Conservation (phyloP, 495 filamentous ascomycete genomes). For the Xylaria intraflava region DNA sequence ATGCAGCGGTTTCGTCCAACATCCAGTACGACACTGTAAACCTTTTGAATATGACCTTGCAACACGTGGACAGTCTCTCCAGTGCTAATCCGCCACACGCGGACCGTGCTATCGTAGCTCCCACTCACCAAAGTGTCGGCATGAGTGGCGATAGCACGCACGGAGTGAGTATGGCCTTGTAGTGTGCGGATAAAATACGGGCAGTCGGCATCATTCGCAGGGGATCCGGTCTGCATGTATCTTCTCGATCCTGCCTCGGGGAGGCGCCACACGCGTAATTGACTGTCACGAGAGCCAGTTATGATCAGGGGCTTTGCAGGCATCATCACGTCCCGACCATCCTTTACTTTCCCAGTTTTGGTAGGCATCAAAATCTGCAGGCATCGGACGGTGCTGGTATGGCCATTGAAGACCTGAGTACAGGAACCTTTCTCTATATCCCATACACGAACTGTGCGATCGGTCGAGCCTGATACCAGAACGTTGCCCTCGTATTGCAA, state of each 20-base stretch:
- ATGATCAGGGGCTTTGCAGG: slow-evolving; percentile 92
- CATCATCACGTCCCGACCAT: slow-evolving; percentile 79
- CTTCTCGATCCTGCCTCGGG: slow-evolving; percentile 68
- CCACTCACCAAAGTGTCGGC: slow-evolving; percentile 97
- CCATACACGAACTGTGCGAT: slow-evolving; percentile 94
- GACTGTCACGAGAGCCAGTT: slow-evolving; percentile 93
- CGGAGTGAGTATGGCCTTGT: slow-evolving; percentile 83
- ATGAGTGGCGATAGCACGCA: slow-evolving; percentile 95
- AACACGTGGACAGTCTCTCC: slow-evolving; percentile 86
- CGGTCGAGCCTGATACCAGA: slow-evolving; percentile 92
- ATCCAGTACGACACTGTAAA: slow-evolving; percentile 96
- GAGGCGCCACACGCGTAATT: slow-evolving; percentile 90
- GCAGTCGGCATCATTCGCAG: slow-evolving; percentile 75
- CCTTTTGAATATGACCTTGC: slow-evolving; percentile 83
- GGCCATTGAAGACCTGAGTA: slow-evolving; percentile 92
- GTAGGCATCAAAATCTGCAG: slow-evolving; percentile 89
- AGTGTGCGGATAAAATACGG: slow-evolving; percentile 90
- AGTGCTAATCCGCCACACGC: slow-evolving; percentile 96
- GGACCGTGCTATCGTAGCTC: slow-evolving; percentile 92
- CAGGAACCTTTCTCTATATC: slow-evolving; percentile 88
- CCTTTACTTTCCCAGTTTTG: slow-evolving; percentile 59
- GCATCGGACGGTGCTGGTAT: slow-evolving; percentile 95
- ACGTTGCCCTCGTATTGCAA: slow-evolving; percentile 94
- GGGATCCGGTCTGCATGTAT: slow-evolving; percentile 69
- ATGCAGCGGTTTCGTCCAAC: slow-evolving; percentile 90